Evolutionary conservation across 2,329 filamentous ascomycete genomes (phyloP), one percentile per base, ranked within the genome.

Genomic region (Amylocarpus encephaloides): DNA sequence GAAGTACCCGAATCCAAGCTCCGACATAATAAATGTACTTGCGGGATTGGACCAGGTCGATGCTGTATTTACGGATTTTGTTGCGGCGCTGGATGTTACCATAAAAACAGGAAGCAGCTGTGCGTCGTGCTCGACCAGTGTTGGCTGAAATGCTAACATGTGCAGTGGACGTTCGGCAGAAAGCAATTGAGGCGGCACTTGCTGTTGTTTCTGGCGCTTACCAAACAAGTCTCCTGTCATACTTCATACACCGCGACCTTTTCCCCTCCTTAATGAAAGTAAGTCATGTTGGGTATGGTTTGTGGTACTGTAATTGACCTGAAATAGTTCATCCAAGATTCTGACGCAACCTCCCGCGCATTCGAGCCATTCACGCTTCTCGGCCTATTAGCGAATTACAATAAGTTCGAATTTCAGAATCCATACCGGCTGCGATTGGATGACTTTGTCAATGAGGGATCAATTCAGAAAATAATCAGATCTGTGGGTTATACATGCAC

Each of bases 391-490:
- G 87, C 88, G 57, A 98, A 97, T 70, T 97, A 97, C 77, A 97
- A 98, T 77, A 98, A 97, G 68, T 98, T 98, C 64, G 93, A 98
- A 68, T 92, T 94, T 50, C 91, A 95, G 66, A 98, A 98, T 61
- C 92, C 92, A 0, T 98, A 98, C 62, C 86, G 93, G 62, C 73
- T 94, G 55, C 86, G 92, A 26, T 77, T 98, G 13, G 90, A 92
- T 61, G 91, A 97, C 67, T 97, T 97, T 68, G 89, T 96, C 62
- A 95, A 98, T 64, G 91, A 97, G 64, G 73, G 77, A 0, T 85
- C 86, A 2, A 96, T 97, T 61, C 79, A 85, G 52, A 88, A 88
- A 63, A 87, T 95, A 56, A 82, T 95, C 40, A 74, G 75, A 44
- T 86, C 85, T 50, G 79, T 95, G 18, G 89, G 90, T 2, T 72